Evolutionary conservation across 148 eudicot genomes (phyloP).

Genomic region (Cornus kousa): DNA sequence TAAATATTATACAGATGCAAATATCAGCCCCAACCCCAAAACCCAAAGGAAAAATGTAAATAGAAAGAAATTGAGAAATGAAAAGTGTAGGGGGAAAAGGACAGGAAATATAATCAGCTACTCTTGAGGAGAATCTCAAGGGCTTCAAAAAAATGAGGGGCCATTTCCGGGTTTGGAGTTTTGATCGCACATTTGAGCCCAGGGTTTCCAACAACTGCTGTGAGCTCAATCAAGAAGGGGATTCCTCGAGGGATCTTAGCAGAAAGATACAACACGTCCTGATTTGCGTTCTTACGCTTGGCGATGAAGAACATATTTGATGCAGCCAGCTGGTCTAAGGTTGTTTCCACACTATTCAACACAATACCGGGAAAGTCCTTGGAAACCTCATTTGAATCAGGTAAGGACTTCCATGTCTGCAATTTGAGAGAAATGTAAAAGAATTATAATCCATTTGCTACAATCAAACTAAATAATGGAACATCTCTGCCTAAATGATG

Average conservation of each 20-base stretch:
- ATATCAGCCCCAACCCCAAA: background rate
- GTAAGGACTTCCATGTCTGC: slow-evolving; percentile 97
- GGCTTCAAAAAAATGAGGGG: slow-evolving; percentile 90
- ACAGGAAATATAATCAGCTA: slow-evolving; percentile 20
- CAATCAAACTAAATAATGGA: background rate
- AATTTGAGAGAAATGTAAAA: background rate
- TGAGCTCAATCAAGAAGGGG: slow-evolving; percentile 89
- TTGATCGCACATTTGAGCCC: slow-evolving; percentile 89
- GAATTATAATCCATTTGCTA: background rate
- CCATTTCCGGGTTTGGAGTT: slow-evolving; percentile 86
- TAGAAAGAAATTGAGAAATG: background rate
- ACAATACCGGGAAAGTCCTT: slow-evolving; percentile 72
- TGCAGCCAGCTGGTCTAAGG: slow-evolving; percentile 62
- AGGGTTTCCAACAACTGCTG: slow-evolving; percentile 66
- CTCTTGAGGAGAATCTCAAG: slow-evolving; percentile 65
- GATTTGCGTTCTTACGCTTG: slow-evolving; percentile 84
- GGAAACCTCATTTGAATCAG: slow-evolving; percentile 87
- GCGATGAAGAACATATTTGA: slow-evolving; percentile 95
- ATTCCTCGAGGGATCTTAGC: slow-evolving; percentile 83
- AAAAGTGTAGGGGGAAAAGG: background rate
- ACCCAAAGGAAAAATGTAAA: background rate
- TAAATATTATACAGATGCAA: background rate
- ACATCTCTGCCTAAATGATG: background rate
- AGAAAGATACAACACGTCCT: slow-evolving; percentile 88
- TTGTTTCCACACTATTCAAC: slow-evolving; percentile 70